Percentiles rank a stretch among this genome's conserved stretches.
Conservation (phyloP, 305 asterid genomes). For the Ruellia speciosa region DNA sequence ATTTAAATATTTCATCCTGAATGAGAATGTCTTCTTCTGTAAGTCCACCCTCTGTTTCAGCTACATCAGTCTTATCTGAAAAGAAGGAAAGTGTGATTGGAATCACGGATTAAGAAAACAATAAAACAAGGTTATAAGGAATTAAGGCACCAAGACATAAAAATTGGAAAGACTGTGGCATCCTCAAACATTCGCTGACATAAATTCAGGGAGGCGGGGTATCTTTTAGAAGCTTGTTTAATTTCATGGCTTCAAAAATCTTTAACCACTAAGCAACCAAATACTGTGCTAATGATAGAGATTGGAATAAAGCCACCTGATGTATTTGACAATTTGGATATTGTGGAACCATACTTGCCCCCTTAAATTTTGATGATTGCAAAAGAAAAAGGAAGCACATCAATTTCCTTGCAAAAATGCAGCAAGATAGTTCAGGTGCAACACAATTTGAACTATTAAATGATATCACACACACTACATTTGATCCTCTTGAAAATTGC, state of each 20-base stretch:
- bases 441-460: conserved; percentile 3
- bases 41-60: conserved; percentile 61
- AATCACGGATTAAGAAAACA: conserved; percentile 5
- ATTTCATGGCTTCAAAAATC: too few species aligned
- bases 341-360: not conserved
- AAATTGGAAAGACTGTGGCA: not conserved
- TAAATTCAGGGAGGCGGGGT: too few species aligned
- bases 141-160: too few species aligned
- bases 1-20: not conserved
- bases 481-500: not conserved
- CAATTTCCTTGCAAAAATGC: conserved; percentile 6
- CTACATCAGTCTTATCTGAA: conserved; percentile 69
- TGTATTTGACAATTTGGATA: not conserved
- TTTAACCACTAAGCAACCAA: too few species aligned
- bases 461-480: conserved; percentile 6
- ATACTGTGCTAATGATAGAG: too few species aligned
- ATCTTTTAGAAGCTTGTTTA: too few species aligned
- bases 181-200: too few species aligned
- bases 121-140: not conserved
- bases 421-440: conserved; percentile 1
- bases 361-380: not conserved
- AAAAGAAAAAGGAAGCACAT: not conserved
- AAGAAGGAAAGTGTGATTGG: conserved; percentile 21
- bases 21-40: conserved; percentile 20
- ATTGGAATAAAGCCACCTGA: not conserved